Percentiles rank a stretch among this genome's conserved stretches.
phyloP scores from a whole-genome alignment of 148 eudicot species.

The Heliosperma pusillum region DNA sequence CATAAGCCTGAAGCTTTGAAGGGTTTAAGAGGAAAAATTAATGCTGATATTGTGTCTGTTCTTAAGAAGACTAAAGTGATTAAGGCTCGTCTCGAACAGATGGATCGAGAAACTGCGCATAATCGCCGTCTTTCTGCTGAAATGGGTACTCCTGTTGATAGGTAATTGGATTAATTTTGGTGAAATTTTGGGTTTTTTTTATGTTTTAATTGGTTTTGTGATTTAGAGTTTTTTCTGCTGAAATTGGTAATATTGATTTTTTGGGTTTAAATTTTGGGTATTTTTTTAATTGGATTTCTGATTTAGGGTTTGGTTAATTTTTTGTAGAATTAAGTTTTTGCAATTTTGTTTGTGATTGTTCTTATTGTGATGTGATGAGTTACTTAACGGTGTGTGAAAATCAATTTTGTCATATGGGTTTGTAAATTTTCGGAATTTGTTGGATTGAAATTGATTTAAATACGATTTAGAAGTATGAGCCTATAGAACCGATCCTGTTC shows the following conservation, averaged over 20 bases:
- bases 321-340: no score
- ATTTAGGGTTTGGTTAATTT: no score
- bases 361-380: no score
- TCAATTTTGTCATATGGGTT: not conserved
- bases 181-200: not conserved
- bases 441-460: not conserved
- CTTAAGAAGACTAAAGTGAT: constrained; percentile 61
- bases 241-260: no score
- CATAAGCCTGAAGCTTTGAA: constrained; percentile 78
- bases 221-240: no score
- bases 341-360: no score
- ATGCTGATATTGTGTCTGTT: constrained; percentile 62
- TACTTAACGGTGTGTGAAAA: no score
- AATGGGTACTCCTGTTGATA: constrained; percentile 65
- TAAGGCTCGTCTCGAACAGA: constrained; percentile 54
- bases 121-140: constrained; percentile 61
- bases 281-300: no score
- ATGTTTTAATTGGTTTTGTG: not conserved
- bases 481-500: no score
- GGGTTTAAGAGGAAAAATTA: constrained; percentile 46
- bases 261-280: not conserved
- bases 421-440: not conserved
- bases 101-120: constrained; percentile 59
- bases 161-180: constrained; percentile 9
- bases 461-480: no score